phyloP scores from a whole-genome alignment of 257 asterid genomes.

The Solanum piurae region DNA sequence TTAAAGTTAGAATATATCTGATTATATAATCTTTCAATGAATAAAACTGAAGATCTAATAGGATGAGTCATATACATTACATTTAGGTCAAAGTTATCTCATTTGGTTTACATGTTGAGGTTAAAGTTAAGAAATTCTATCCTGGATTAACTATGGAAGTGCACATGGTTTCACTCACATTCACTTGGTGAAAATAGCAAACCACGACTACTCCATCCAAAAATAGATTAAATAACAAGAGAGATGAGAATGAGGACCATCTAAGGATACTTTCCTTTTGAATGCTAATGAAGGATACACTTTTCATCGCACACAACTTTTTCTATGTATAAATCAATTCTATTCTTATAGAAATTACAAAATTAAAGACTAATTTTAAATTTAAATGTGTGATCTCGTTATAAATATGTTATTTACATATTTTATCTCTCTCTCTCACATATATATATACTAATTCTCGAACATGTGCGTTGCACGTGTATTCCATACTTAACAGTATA shows the following conservation, averaged over 20 bases:
- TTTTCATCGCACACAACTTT: not conserved
- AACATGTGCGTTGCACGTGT: too few relatives aligned
- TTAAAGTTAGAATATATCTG: not conserved
- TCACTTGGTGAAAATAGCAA: not conserved
- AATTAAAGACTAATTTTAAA: too few relatives aligned
- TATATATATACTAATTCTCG: too few relatives aligned
- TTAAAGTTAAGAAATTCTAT: not conserved
- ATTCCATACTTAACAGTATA: too few relatives aligned
- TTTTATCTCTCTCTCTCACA: too few relatives aligned
- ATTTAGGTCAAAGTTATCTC: not conserved
- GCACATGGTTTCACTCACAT: not conserved
- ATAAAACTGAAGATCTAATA: not conserved
- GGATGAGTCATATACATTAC: not conserved
- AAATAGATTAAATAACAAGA: not conserved
- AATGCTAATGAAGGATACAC: not conserved
- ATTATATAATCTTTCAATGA: not conserved
- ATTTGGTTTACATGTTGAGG: not conserved
- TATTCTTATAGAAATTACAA: not conserved
- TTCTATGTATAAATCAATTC: not conserved
- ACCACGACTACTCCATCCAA: not conserved
- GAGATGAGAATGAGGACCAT: not conserved
- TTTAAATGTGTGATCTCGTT: too few relatives aligned
- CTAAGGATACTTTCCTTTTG: not conserved
- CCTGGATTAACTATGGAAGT: not conserved
- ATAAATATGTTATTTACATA: too few relatives aligned